phyloP scores from a whole-genome alignment of 176 grass and related monocot species.

The Panicum miliaceum region DNA sequence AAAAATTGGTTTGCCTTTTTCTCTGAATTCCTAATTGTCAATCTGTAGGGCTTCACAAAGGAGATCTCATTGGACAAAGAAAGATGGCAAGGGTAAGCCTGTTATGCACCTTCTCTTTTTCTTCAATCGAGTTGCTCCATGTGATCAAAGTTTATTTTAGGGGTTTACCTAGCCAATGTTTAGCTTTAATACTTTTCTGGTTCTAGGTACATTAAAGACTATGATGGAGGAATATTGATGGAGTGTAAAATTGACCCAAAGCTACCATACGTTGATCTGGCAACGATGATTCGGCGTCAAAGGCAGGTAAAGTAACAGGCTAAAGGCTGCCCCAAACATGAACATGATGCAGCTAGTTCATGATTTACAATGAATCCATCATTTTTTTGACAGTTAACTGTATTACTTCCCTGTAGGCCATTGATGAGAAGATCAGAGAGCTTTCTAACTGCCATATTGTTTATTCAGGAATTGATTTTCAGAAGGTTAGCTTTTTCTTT shows the following conservation, averaged over 20 bases:
- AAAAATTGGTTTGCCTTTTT: not conserved
- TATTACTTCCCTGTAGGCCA: conserved; percentile 64
- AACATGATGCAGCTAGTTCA: not conserved
- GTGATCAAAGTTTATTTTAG: not conserved
- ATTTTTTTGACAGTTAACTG: conserved; percentile 2
- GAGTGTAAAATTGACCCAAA: conserved; percentile 95
- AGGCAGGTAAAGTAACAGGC: conserved; percentile 71
- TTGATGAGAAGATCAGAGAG: conserved; percentile 99
- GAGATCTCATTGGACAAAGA: conserved; percentile 92
- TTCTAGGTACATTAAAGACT: conserved; percentile 96
- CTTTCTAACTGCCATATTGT: conserved; percentile 99
- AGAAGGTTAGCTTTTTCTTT: conserved; percentile 69
- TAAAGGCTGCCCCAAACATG: conserved; percentile 28
- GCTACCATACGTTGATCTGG: conserved; percentile 95
- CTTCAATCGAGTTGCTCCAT: conserved; percentile 18
- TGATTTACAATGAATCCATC: not conserved
- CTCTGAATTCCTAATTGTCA: not conserved
- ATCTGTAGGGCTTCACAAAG: conserved; percentile 93
- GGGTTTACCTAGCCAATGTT: conserved; percentile 1
- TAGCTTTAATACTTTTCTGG: conserved; percentile 35
- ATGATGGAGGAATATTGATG: conserved; percentile 99
- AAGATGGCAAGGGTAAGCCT: conserved; percentile 97
- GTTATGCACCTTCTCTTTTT: conserved; percentile 31
- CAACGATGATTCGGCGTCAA: conserved; percentile 95
- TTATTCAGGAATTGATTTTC: conserved; percentile 95